Conservation (phyloP, 495 filamentous ascomycete species). For the Tuber aestivum region DNA sequence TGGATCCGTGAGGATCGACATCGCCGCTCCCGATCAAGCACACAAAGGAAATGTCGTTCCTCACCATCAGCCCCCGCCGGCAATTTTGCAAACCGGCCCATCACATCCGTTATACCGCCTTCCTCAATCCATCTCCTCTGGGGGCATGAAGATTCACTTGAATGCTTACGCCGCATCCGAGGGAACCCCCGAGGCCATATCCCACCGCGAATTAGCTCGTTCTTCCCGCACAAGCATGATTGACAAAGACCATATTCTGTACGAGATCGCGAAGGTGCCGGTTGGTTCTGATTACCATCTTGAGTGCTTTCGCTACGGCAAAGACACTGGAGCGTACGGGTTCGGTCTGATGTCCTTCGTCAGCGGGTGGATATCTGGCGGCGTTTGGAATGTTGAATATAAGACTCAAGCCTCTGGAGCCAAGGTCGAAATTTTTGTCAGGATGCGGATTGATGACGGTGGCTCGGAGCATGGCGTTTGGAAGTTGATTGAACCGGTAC, state of each 20-base stretch:
- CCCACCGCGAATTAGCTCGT: conserved; percentile 22
- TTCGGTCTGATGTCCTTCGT: conserved; percentile 26
- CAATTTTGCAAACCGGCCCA: conserved; percentile 26
- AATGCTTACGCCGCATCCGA: conserved; percentile 28
- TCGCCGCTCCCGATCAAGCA: conserved; percentile 27
- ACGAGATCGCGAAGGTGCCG: conserved; percentile 37
- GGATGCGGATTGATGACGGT: conserved; percentile 29
- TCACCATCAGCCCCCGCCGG: conserved; percentile 1
- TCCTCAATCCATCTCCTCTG: conserved; percentile 40
- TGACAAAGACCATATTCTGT: conserved; percentile 38
- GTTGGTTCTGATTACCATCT: conserved; percentile 33
- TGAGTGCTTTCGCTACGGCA: conserved; percentile 32
- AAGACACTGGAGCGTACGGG: conserved; percentile 30
- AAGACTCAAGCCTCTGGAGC: conserved; percentile 23
- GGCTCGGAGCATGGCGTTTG: conserved; percentile 33
- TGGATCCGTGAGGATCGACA: conserved; percentile 32
- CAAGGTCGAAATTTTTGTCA: conserved; percentile 22
- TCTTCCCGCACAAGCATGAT: conserved; percentile 34
- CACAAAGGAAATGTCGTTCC: conserved; percentile 15
- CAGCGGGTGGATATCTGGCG: conserved; percentile 31
- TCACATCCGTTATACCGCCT: conserved; percentile 39
- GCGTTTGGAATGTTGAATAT: conserved; percentile 32
- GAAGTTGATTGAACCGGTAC: conserved; percentile 35
- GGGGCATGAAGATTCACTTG: conserved; percentile 39
- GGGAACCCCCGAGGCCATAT: conserved; percentile 17